phyloP scores from a whole-genome alignment of 345 rosid species.

The Erodium maritimum region DNA sequence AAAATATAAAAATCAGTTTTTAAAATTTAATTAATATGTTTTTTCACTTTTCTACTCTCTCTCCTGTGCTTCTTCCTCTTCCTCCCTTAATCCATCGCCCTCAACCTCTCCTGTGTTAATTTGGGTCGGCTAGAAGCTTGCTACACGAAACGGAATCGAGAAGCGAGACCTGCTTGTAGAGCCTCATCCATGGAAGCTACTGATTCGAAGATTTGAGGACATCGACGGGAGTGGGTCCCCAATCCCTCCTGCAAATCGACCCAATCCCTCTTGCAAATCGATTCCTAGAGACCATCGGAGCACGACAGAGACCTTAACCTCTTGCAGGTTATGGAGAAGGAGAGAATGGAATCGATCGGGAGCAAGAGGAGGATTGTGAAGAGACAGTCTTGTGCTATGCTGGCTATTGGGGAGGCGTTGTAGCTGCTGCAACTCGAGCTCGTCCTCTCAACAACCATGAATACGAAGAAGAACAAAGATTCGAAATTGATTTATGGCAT shows the following conservation, averaged over 20 bases:
- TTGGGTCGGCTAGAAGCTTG: constrained; percentile 38
- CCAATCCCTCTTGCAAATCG: no score
- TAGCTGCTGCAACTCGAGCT: no score
- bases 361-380: constrained; percentile 61
- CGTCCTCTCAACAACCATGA: constrained; percentile 27
- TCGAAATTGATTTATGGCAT: no score
- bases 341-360: constrained; percentile 61
- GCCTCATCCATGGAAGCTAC: constrained; percentile 53
- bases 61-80: no score
- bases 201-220: constrained; percentile 36
- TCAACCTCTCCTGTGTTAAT: no score
- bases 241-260: constrained; percentile 64
- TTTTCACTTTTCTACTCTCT: no score
- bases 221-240: constrained; percentile 50
- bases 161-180: constrained; percentile 41
- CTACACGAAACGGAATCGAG: constrained; percentile 56
- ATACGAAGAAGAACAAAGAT: no score
- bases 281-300: constrained; percentile 69
- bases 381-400: constrained; percentile 53
- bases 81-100: no score
- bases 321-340: constrained; percentile 64
- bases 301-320: constrained; percentile 36
- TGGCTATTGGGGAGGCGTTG: constrained; percentile 29
- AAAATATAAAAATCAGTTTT: no score
- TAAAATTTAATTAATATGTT: no score